Conservation (phyloP, 1,284 basidiomycete species). For the Pholiota adiposa region DNA sequence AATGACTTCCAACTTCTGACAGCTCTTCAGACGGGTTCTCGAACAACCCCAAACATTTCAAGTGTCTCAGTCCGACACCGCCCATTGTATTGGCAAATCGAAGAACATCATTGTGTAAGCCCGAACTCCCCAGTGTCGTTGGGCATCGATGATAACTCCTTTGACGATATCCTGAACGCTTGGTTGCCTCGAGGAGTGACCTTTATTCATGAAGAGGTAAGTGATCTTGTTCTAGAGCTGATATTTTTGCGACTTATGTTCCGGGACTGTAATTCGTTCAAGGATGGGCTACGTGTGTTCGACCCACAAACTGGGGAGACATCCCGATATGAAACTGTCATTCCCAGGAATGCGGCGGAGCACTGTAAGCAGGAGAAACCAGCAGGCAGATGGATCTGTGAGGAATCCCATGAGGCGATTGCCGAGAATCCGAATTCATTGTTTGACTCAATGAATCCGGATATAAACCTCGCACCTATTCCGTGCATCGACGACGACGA, state of each 20-base stretch:
- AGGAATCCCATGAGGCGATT: constrained; percentile 32
- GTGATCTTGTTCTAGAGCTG: constrained; percentile 14
- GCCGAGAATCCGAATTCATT: constrained; percentile 28
- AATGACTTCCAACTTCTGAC: constrained; percentile 12
- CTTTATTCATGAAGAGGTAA: constrained; percentile 38
- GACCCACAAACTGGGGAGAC: constrained; percentile 39
- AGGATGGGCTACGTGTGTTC: constrained; percentile 45
- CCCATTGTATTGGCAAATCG: constrained; percentile 43
- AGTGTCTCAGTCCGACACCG: constrained; percentile 31
- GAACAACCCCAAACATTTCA: constrained; percentile 18
- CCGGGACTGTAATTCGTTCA: constrained; percentile 14
- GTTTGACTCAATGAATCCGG: constrained; percentile 20
- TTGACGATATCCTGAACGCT: constrained; percentile 48
- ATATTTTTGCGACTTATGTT: not conserved
- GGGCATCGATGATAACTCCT: constrained; percentile 34
- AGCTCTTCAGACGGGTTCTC: constrained; percentile 21
- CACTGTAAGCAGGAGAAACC: constrained; percentile 34
- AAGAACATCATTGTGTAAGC: constrained; percentile 50
- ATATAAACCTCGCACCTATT: constrained; percentile 15
- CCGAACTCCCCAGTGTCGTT: constrained; percentile 39
- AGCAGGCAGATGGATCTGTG: constrained; percentile 33
- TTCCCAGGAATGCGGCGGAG: constrained; percentile 36
- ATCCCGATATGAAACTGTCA: constrained; percentile 47
- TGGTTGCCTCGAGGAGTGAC: constrained; percentile 44
- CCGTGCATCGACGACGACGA: constrained; percentile 37